Base-by-base conservation (phyloP, 805 yeast genomes). In the Candida vartiovaarae region DNA sequence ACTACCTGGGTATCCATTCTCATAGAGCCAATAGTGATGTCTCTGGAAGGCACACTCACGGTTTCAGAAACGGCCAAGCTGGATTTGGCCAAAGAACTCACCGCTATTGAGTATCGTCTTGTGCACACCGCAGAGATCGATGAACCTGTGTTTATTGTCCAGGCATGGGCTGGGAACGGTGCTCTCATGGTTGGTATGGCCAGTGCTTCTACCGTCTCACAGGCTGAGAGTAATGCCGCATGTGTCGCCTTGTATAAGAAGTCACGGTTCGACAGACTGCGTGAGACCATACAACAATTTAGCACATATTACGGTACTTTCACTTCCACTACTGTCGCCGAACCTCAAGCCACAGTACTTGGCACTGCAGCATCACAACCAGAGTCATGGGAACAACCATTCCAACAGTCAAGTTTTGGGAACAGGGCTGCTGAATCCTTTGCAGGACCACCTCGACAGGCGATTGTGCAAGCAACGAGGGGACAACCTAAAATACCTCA, bases 1-100 rank as follows among this genome's bases (percentile, higher is more conserved):
- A 33, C 25, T 23, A 32, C 24, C n/a, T 41, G 33, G 30, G 8
- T 32, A 3, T 28, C 43, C 4, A 30, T 40, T 10, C 23, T 44
- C 20, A 44, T 44, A 35, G 47, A 44, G 32, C 47, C 47, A 6
- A 40, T 44, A 5, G 34, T 40, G 27, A 20, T 40, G 29, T 36
- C 33, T 7, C 38, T 33, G 20, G 47, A 44, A 28, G 34, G 25
- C 8, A 20, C 40, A 7, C 36, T 20, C 15, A 32, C 31, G 5
- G 34, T 28, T 26, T 28, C 37, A 28, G 25, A 15, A 3, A 24
- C 29, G 23, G 32, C 42, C 11, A 40, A 40, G 36, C 27, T 10
- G 7, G 23, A 15, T 5, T 20, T 40, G 29, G 6, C 28, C 7
- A 38, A 40, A 28, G 34, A 28, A 20, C 25, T 40, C n/a, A 32